Conservation (phyloP, 179 eudicot species). For the Drosera spatulata region DNA sequence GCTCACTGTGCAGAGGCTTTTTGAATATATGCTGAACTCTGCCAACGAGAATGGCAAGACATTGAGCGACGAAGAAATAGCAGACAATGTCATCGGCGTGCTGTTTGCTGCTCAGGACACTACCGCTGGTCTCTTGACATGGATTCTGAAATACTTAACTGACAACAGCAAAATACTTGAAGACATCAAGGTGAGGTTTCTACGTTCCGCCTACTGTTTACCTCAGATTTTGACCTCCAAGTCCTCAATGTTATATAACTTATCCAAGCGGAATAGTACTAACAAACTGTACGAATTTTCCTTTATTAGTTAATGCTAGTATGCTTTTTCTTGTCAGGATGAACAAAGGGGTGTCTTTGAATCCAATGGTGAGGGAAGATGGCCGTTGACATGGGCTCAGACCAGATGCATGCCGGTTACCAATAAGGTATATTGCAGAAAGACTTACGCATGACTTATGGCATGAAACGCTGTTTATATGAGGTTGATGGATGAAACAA, state of each 20-base stretch:
- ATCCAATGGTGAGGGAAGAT: constrained; percentile 35
- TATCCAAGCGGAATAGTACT: too few species aligned
- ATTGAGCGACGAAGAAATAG: constrained; percentile 49
- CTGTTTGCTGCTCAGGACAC: constrained; percentile 95
- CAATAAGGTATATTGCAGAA: constrained; percentile 28
- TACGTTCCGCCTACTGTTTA: too few species aligned
- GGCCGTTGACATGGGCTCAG: constrained; percentile 60
- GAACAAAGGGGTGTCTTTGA: constrained; percentile 50
- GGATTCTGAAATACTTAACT: constrained; percentile 76
- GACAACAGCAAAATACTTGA: constrained; percentile 39
- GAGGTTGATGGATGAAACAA: too few species aligned
- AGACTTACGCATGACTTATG: too few species aligned
- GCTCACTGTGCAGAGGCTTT: constrained; percentile 32
- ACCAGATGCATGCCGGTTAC: constrained; percentile 66
- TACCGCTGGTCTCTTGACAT: constrained; percentile 82
- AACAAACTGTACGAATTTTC: too few species aligned
- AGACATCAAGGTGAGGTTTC: constrained; percentile 42
- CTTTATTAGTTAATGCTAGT: too few species aligned
- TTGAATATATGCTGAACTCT: constrained; percentile 59
- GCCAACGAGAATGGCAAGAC: constrained; percentile 44
- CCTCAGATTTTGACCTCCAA: too few species aligned
- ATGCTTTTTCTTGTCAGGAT: constrained; percentile 22
- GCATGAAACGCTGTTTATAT: too few species aligned
- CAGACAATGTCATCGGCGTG: constrained; percentile 78
- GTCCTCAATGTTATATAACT: too few species aligned